Base-by-base conservation (phyloP, 345 rosid species). In the Dovyalis caffra region DNA sequence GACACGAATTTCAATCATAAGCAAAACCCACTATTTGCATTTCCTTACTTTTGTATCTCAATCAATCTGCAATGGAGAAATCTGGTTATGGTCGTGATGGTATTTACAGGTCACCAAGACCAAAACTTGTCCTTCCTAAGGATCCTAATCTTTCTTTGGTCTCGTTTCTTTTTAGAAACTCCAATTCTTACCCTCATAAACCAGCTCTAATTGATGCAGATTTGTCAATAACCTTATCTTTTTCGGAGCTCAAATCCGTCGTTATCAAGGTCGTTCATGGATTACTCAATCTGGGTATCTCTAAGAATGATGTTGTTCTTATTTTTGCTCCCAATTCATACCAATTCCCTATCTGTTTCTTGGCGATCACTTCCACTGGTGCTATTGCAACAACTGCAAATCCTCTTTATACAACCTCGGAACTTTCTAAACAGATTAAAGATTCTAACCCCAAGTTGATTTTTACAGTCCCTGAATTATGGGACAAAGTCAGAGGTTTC, bases 31-130 rank as follows among this genome's bases (percentile, higher is more conserved):
- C 23, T 21, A 18, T 20, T 51, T 20, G 2, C 1, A 6, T 20
- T 51, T 21, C 57, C 57, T 51, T 20, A 7, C 47, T 40, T 2
- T 18, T 51, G 23, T 51, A 9, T 51, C 57, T 51, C 10, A 51
- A 51, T 6, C 57, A 20, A 51, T 56, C 26, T 33, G n/a, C 26
- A 1, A 89, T 92, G 97, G 97, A 91, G 84, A 92, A 73, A 85
- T 92, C 96, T 75, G 91, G 96, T 64, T 92, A 86, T n/a, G 92
- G 96, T 66, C 83, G 92, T 68, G 97, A 92, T 76, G 92, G 93
- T 0, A 81, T 91, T 21, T 91, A 80, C 91, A 74, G 97, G 72
- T 89, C 97, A 21, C 85, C 90, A 31, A 85, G 94, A 68, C 94
- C 94, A 0, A 77, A 80, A 0, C 63, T 91, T 15, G 43, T 76